phyloP scores from a whole-genome alignment of 2,329 filamentous ascomycete genomes.

The Fusarium hostae region DNA sequence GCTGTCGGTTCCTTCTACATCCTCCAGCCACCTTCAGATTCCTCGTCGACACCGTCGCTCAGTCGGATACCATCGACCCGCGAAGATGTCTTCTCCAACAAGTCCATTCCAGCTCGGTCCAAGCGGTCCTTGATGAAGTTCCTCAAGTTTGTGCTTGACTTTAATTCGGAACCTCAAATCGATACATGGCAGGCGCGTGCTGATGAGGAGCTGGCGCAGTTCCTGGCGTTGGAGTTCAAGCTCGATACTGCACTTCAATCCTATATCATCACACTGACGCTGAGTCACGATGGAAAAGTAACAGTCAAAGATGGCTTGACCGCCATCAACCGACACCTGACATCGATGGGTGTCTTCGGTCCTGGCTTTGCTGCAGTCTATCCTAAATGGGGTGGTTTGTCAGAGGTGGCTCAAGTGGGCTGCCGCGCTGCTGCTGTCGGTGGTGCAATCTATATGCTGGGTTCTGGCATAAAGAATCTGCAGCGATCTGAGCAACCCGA shows the following conservation, averaged over 20 bases:
- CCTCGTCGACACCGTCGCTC: constrained; percentile 55
- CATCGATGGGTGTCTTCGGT: constrained; percentile 88
- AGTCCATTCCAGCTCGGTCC: constrained; percentile 77
- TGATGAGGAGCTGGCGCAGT: constrained; percentile 64
- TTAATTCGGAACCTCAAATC: constrained; percentile 66
- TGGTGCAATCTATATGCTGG: constrained; percentile 89
- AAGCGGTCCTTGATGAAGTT: constrained; percentile 95
- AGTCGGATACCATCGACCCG: constrained; percentile 85
- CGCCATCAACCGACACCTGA: constrained; percentile 80
- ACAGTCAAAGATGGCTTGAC: constrained; percentile 75
- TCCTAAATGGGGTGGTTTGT: constrained; percentile 90
- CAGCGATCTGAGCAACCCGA: constrained; percentile 34
- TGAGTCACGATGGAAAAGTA: constrained; percentile 73
- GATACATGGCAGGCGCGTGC: constrained; percentile 70
- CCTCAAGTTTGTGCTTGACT: constrained; percentile 84
- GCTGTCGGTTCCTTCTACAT: constrained; percentile 95
- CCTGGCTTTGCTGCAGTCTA: constrained; percentile 89
- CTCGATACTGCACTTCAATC: constrained; percentile 75
- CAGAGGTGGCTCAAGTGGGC: constrained; percentile 89
- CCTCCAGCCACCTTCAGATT: constrained; percentile 57
- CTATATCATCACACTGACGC: constrained; percentile 72
- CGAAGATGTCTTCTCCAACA: constrained; percentile 89
- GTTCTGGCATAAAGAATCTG: constrained; percentile 68
- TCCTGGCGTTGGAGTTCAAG: constrained; percentile 71
- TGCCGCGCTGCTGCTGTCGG: constrained; percentile 93